Conservation (phyloP, 305 asterid genomes). For the Striga hermonthica region DNA sequence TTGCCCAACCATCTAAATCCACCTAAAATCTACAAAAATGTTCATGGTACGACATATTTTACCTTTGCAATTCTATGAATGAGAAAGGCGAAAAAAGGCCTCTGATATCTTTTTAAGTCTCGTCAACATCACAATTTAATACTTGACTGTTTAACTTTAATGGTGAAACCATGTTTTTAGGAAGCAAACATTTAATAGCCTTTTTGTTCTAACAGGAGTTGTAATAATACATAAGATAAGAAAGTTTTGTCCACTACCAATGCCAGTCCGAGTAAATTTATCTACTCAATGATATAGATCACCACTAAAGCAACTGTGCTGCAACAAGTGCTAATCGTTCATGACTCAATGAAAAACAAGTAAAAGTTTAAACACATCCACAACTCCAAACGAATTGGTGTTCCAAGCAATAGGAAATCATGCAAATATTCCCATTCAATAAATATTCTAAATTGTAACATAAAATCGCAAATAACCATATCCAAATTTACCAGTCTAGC, state of each 20-base stretch:
- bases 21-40: no score
- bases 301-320: no score
- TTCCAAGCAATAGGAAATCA: constrained; percentile 10
- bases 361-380: not conserved
- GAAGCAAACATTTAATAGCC: constrained; percentile 1
- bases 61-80: not conserved
- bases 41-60: not conserved
- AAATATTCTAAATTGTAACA: no score
- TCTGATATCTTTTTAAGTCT: not conserved
- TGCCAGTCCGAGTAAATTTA: no score
- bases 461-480: no score
- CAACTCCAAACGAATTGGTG: constrained; percentile 9
- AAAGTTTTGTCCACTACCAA: no score
- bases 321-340: no score
- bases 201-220: not conserved
- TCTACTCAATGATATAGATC: no score
- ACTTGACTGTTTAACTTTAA: not conserved
- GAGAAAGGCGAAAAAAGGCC: not conserved
- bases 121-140: not conserved
- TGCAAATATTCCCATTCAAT: not conserved
- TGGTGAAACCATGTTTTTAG: not conserved
- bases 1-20: no score
- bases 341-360: not conserved
- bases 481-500: no score
- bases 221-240: not conserved